Conservation (phyloP, 805 yeast genomes). For the Candida ulmi region DNA sequence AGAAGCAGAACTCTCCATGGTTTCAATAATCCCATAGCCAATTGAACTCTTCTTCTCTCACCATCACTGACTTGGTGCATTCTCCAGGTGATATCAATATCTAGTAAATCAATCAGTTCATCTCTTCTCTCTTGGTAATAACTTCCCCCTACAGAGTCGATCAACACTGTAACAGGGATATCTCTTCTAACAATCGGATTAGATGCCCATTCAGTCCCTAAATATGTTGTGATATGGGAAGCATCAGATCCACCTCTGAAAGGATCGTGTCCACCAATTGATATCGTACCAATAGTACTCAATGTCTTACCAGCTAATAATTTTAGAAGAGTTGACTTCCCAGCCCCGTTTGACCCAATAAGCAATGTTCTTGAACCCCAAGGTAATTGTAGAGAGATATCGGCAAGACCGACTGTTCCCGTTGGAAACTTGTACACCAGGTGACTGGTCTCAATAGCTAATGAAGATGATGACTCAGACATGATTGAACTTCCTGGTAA, state of each 20-base stretch:
- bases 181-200: conserved; percentile 88
- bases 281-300: conserved; percentile 63
- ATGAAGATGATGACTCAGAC: too few species aligned
- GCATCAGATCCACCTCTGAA: conserved; percentile 53
- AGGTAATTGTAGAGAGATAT: conserved; percentile 56
- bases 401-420: conserved; percentile 58
- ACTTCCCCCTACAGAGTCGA: conserved; percentile 81
- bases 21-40: conserved; percentile 85
- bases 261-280: conserved; percentile 83
- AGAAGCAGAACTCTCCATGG: conserved; percentile 87
- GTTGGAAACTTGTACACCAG: conserved; percentile 66
- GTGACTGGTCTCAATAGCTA: conserved; percentile 56
- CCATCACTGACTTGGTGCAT: conserved; percentile 94
- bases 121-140: conserved; percentile 70
- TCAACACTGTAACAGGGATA: conserved; percentile 75
- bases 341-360: conserved; percentile 96
- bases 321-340: conserved; percentile 83
- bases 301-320: conserved; percentile 89
- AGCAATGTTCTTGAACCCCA: conserved; percentile 73
- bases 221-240: conserved; percentile 57
- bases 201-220: conserved; percentile 97
- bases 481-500: too few species aligned
- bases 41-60: conserved; percentile 88
- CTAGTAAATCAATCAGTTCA: conserved; percentile 66
- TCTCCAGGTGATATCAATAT: conserved; percentile 84